phyloP scores from a whole-genome alignment of 2,329 filamentous ascomycete genomes.

The Pyrenochaeta sp. region DNA sequence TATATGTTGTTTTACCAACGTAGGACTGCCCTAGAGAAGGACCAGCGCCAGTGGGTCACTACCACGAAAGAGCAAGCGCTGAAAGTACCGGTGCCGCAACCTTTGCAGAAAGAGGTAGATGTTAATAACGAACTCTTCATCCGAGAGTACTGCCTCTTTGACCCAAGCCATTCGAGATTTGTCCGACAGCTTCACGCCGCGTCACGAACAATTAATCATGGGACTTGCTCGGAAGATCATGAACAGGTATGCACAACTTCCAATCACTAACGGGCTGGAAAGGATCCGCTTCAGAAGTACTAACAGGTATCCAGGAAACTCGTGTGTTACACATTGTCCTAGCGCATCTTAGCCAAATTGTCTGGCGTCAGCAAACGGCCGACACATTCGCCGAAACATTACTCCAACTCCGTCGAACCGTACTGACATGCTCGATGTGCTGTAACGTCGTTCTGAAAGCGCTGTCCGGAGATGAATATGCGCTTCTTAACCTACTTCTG shows the following conservation, averaged over 20 bases:
- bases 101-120: constrained; percentile 65
- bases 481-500: constrained; percentile 69
- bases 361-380: constrained; percentile 74
- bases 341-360: constrained; percentile 77
- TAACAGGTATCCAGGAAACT: constrained; percentile 50
- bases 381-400: constrained; percentile 69
- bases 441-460: constrained; percentile 69
- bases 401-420: constrained; percentile 60
- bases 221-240: constrained; percentile 60
- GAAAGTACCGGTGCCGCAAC: constrained; percentile 56
- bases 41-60: constrained; percentile 49
- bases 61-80: constrained; percentile 54
- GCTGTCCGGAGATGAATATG: constrained; percentile 63
- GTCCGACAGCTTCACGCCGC: constrained; percentile 69
- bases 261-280: neutral
- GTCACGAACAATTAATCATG: constrained; percentile 59
- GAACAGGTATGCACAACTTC: constrained; percentile 20
- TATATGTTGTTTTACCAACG: constrained; percentile 99
- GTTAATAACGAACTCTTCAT: constrained; percentile 77
- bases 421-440: constrained; percentile 62
- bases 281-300: neutral
- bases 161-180: constrained; percentile 74
- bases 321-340: constrained; percentile 65
- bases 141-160: constrained; percentile 80
- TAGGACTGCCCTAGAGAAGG: constrained; percentile 66